Conservation (phyloP, 179 eudicot species). For the Amaranthus tricolor region DNA sequence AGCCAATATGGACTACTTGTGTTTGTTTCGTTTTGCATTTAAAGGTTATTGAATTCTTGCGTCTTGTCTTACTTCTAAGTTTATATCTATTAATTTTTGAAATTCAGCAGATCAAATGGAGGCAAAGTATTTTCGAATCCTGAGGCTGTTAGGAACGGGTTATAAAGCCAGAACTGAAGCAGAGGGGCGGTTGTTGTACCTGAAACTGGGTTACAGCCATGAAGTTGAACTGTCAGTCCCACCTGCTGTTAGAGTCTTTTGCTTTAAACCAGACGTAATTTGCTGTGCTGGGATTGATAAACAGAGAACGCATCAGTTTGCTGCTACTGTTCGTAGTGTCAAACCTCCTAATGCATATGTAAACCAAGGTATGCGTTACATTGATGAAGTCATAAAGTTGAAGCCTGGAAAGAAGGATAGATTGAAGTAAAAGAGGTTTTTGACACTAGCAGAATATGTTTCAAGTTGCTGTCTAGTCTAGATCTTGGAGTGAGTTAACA, state of each 20-base stretch:
- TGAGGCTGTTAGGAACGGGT: conserved; percentile 27
- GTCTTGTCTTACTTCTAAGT: background rate
- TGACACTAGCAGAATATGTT: background rate
- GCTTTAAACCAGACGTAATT: conserved; percentile 21
- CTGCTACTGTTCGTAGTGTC: conserved; percentile 22
- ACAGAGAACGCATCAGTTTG: conserved; percentile 22
- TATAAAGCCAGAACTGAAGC: conserved; percentile 25
- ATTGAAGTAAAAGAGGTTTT: conserved; percentile 7
- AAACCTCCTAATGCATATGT: conserved; percentile 24
- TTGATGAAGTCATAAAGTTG: conserved; percentile 26
- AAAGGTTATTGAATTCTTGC: background rate
- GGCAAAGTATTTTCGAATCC: conserved; percentile 19
- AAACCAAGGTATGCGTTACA: conserved; percentile 22
- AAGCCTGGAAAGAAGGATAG: conserved; percentile 25
- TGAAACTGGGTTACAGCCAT: conserved; percentile 26
- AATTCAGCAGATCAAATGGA: conserved; percentile 16
- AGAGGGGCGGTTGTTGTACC: conserved; percentile 21
- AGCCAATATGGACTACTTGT: background rate
- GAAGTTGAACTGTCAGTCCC: conserved; percentile 27
- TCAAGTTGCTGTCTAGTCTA: background rate
- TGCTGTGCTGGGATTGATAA: conserved; percentile 24
- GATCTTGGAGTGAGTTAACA: background rate
- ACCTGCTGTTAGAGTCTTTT: conserved; percentile 25
- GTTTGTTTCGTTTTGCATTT: background rate
- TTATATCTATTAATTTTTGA: background rate